These are phyloP conservation scores for Trichoderma erinaceum DNA, from an alignment of 495 filamentous ascomycete genomes.

Conservation along the genomic window DNA sequence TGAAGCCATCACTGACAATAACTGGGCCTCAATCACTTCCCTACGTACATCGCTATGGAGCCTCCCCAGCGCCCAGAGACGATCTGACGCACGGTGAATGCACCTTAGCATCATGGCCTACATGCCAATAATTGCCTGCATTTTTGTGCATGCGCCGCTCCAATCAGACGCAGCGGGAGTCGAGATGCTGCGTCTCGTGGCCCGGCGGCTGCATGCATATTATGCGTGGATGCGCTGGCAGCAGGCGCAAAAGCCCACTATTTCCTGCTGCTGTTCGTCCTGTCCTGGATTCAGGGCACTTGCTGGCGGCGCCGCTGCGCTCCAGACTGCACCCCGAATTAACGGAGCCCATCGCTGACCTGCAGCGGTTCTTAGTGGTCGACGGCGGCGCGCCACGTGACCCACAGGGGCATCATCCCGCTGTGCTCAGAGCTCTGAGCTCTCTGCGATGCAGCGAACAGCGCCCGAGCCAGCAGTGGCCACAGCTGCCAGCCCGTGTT, in stretches of 20 bases:
- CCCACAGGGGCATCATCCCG: background rate
- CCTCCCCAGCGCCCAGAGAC: background rate
- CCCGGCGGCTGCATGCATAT: background rate
- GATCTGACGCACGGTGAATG: background rate
- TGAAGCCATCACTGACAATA: background rate
- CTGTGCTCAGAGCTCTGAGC: too few species aligned
- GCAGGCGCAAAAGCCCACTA: too few species aligned
- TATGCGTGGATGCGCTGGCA: too few species aligned
- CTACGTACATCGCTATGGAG: too few species aligned
- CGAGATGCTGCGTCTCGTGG: background rate
- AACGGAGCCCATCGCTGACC: background rate
- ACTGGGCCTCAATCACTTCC: background rate
- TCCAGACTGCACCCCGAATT: too few species aligned
- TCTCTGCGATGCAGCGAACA: background rate
- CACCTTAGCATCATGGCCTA: background rate
- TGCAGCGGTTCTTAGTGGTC: background rate
- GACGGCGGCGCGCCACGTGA: slow-evolving; percentile 7
- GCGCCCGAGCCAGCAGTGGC: background rate
- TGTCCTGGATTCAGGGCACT: too few species aligned
- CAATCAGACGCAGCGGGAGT: background rate
- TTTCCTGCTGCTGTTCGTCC: too few species aligned
- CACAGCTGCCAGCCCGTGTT: background rate
- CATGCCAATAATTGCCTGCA: slow-evolving; percentile 5
- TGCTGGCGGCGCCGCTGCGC: too few species aligned
- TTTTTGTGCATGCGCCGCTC: background rate